A percentile compares a stretch with the other conserved stretches of the same genome.
These are phyloP conservation scores for Solanum medicagineum DNA, from an alignment of 257 asterid species.

Conservation along the genomic window DNA sequence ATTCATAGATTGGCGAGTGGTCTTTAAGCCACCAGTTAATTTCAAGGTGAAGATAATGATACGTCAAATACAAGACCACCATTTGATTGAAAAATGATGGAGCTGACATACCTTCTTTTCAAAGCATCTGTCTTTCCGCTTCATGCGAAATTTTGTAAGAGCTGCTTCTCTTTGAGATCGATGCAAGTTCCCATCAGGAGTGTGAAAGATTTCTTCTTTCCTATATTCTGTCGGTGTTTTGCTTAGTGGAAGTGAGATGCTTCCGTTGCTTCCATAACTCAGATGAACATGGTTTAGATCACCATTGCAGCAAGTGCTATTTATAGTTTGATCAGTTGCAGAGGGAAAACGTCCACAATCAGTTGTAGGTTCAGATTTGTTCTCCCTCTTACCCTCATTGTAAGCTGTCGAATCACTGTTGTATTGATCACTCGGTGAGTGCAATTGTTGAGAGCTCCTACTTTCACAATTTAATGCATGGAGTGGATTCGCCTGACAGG, in stretches of 20 bases:
- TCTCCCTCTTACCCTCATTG: slow-evolving; percentile 23
- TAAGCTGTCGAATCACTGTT: slow-evolving; percentile 24
- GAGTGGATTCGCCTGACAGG: slow-evolving; percentile 18
- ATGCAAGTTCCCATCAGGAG: slow-evolving; percentile 33
- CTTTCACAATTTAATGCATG: slow-evolving; percentile 18
- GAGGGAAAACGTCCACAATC: slow-evolving; percentile 36
- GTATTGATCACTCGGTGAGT: slow-evolving; percentile 23
- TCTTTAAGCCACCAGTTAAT: neutral
- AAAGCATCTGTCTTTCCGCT: slow-evolving; percentile 91
- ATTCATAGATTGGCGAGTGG: neutral
- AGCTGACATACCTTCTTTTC: slow-evolving; percentile 68
- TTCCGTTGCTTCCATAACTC: slow-evolving; percentile 25
- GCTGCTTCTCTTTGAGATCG: slow-evolving; percentile 88
- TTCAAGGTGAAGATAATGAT: neutral
- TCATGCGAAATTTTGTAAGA: slow-evolving; percentile 65
- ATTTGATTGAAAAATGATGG: neutral
- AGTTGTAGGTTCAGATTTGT: slow-evolving; percentile 24
- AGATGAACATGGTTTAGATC: slow-evolving; percentile 16
- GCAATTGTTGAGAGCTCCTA: slow-evolving; percentile 22
- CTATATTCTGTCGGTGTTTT: slow-evolving; percentile 25
- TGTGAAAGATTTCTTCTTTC: slow-evolving; percentile 32
- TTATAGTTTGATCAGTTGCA: slow-evolving; percentile 47
- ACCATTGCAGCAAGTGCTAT: slow-evolving; percentile 44
- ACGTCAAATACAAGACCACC: neutral
- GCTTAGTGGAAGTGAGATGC: slow-evolving; percentile 6